Evolutionary conservation across 169 alveolate genomes (phyloP), one percentile per base, ranked within the genome.

Genomic region (Babesia sp.): DNA sequence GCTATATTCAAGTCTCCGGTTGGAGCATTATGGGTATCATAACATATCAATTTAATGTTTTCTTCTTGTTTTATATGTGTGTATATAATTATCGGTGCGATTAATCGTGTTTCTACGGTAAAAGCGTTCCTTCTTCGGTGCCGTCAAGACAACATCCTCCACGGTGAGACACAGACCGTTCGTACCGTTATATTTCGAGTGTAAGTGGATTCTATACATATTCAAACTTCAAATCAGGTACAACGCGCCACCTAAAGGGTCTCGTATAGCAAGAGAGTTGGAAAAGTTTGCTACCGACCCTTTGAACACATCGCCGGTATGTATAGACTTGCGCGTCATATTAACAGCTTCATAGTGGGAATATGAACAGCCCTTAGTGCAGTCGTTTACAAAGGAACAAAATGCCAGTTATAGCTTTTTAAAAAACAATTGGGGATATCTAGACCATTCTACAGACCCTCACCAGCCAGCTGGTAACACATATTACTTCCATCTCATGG

Each of bases 361-460:
- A 57, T 84, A 84, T 29, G 87, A 86, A 37, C 59, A 60, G 26
- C 70, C 91, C 20, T 57, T 84, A 28, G 84, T 76, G 41, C 89
- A 88, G 34, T 67, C 91, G 11, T 69, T 73, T 20, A 64, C 85
- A 29, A 67, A 79, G 80, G 91, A 73, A 14, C 48, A 63, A 16
- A 46, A 55, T 48, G 68, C 83, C 26, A 58, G 82, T 37, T 89
- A 89, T 53, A 69, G 68, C 20, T 89, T 89, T 60, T 48, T 89
- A 46, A 89, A 80, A 67, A 66, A 76, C 60, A 92, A 89, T 16
- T 89, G 93, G 93, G 93, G 90, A 28, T 89, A 89, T 60, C 50
- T 69, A 39, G 92, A 89, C 66, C 90, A 85, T 44, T 67, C 78
- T 41, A 48, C 29, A 48, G 93, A 89, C 82, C 83, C 88, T 12